Base-by-base conservation (phyloP, 2,329 filamentous ascomycete species). In the Pseudofabraea citricarpa region DNA sequence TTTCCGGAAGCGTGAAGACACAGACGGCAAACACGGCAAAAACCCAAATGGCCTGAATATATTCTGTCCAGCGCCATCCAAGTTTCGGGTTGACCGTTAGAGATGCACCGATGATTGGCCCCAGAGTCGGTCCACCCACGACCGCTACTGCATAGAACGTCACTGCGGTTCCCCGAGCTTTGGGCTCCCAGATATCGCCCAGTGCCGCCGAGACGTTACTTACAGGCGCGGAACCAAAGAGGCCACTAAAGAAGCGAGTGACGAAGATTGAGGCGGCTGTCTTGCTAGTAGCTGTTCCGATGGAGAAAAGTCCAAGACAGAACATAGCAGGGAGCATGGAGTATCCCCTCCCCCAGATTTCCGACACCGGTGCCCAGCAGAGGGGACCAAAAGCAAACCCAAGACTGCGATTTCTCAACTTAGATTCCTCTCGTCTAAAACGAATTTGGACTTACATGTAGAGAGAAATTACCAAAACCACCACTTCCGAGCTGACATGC, bases 111-210 rank as follows among this genome's bases (percentile, higher is more conserved):
- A 64, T 53, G 1, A 59, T 52, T 7, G 63, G 63, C 1, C 61
- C 60, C 3, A 63, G 43, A 12, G 56, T 62, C 23, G 83, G 80
- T 1, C 83, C 83, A 47, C 86, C 68, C 56, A 85, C 85, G 1
- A 83, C 82, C 2, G 79, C 78, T 7, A 79, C 71, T 12, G 81
- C 79, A 53, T 85, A 88, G 35, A 85, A 62, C n/a, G 75, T 74
- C 42, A 80, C 73, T 0, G 81, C 83, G 15, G 72, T 60, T 4
- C 78, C 77, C 51, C 78, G 64, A 39, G 77, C 64, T 5, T 66
- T 63, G 4, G 73, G 71, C 13, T 66, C 54, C 50, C 80, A 82
- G 58, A 81, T 75, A 54, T 83, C 79, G 15, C 78, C 75, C 46
- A 82, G 75, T 5, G 80, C 76, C 42, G 77, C 79, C 5, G 77